Base-by-base conservation (phyloP, 129 eudicot genomes). In the Apium graveolens region DNA sequence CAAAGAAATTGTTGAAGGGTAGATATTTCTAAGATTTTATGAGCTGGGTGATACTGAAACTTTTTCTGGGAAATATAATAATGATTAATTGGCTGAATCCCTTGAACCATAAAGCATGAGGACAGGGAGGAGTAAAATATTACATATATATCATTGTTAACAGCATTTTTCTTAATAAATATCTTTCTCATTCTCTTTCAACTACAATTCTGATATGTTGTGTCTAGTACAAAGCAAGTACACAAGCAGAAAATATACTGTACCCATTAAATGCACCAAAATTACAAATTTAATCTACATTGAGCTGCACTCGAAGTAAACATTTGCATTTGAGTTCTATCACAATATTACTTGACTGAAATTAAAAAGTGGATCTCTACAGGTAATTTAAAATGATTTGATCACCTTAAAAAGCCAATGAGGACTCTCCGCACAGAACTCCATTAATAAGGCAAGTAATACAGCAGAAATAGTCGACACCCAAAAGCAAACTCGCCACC, bases 401-500 rank as follows among this genome's bases (percentile, higher is more conserved):
- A 70, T 55, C 76, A 91, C 98, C 95, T 93, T 93, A 48, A 87
- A 84, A 83, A 91, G 97, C 98, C 98, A 93, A 79, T 91, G 97
- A 81, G 98, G 98, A 87, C 92, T 87, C 86, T 93, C 98, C 21
- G 95, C 93, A 81, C 92, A 93, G 73, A 91, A 89, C 85, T 87
- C 97, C 88, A 91, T 93, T 57, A 86, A 57, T 51, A 93, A 65
- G 75, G 86, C 92, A 81, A 93, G 92, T 77, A 87, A 83, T 31
- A 89, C 87, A 46, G 98, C 94, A 75, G 98, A 97, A 79, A 89
- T 75, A 42, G 86, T 84, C 76, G 98, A 85, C 60, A 87, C 89
- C 98, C 97, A 93, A 77, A 93, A 93, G 84, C 98, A 93, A 75
- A 89, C 82, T 60, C 96, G 85, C 98, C 98, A 93, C 98, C 96